phyloP scores from a whole-genome alignment of 768 basidiomycete species.

The Lepiota venenata region DNA sequence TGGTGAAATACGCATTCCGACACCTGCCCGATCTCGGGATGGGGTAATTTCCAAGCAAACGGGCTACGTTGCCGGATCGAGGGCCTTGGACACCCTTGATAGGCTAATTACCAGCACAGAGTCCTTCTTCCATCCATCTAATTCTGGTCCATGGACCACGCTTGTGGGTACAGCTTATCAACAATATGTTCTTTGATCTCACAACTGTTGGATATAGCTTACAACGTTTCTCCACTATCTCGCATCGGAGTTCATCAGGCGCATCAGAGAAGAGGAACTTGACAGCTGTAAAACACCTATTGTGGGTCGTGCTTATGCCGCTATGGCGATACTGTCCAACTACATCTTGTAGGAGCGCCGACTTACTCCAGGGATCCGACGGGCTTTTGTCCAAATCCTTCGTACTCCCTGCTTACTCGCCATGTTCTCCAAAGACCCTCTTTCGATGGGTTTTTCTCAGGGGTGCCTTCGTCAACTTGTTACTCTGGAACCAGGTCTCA shows the following conservation, averaged over 20 bases:
- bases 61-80: constrained; percentile 78
- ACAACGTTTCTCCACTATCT: constrained; percentile 72
- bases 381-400: constrained; percentile 75
- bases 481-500: constrained; percentile 73
- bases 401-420: constrained; percentile 86
- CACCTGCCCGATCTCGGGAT: constrained; percentile 21
- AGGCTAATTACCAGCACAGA: constrained; percentile 90
- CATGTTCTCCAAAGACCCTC: constrained; percentile 85
- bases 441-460: constrained; percentile 81
- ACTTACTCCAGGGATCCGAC: constrained; percentile 77
- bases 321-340: background rate
- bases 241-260: constrained; percentile 72
- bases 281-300: constrained; percentile 75
- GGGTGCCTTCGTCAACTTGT: constrained; percentile 75
- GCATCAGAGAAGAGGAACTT: constrained; percentile 77
- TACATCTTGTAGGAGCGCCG: constrained; percentile 52
- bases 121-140: constrained; percentile 94
- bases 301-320: constrained; percentile 32
- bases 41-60: constrained; percentile 30
- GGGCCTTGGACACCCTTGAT: constrained; percentile 83
- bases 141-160: constrained; percentile 81
- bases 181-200: constrained; percentile 2
- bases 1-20: constrained; percentile 50
- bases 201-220: constrained; percentile 35
- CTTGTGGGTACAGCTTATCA: constrained; percentile 34